These are phyloP conservation scores for Eucalyptus grandis DNA, from an alignment of 345 rosid species.

Conservation along the genomic window DNA sequence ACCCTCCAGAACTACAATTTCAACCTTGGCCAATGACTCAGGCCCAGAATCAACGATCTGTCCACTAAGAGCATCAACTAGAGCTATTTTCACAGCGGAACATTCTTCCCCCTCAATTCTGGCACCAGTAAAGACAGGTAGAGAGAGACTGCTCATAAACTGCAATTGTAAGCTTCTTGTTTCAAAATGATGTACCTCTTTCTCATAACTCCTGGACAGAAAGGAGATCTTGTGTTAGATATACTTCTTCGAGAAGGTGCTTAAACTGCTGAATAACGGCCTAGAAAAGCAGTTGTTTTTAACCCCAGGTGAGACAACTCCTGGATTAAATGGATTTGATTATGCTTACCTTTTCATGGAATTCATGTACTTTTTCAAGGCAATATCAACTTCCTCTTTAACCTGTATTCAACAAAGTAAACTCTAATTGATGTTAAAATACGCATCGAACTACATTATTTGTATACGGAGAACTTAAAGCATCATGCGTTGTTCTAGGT, in stretches of 20 bases:
- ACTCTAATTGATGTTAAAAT: not conserved
- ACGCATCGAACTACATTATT: not conserved
- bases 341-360: constrained; percentile 49
- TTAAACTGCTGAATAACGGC: not conserved
- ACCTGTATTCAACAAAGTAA: constrained; percentile 35
- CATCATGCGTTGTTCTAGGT: not conserved
- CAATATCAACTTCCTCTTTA: constrained; percentile 89
- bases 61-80: constrained; percentile 57
- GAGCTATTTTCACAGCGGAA: constrained; percentile 49
- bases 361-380: constrained; percentile 62
- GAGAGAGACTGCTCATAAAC: constrained; percentile 58
- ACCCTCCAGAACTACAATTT: constrained; percentile 89
- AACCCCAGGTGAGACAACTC: not conserved
- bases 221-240: not conserved
- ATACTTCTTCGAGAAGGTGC: not conserved
- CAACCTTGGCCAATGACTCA: constrained; percentile 66
- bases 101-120: constrained; percentile 83
- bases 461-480: not conserved
- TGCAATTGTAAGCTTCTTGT: constrained; percentile 58
- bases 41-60: constrained; percentile 48
- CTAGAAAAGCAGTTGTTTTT: not conserved
- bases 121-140: constrained; percentile 93
- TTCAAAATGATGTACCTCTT: constrained; percentile 42
- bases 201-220: constrained; percentile 51
- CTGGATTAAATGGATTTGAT: not conserved